Evolutionary conservation across 2,329 filamentous ascomycete genomes (phyloP).

Genomic region (Ophiostoma sp.): DNA sequence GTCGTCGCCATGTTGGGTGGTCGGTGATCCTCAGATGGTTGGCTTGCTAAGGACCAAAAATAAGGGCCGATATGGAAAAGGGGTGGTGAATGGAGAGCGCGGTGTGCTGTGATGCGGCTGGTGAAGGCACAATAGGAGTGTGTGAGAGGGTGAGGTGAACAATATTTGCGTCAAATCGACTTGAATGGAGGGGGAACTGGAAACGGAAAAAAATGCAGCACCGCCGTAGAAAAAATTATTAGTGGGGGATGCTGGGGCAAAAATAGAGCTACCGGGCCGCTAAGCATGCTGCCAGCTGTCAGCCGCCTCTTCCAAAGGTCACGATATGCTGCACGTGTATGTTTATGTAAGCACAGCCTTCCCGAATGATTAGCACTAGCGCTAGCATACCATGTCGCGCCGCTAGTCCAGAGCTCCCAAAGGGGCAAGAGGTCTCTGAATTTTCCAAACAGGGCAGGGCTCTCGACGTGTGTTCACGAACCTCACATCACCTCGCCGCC

Average conservation of each 20-base stretch:
- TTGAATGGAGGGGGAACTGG: slow-evolving; percentile 21
- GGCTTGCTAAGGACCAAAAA: slow-evolving; percentile 8
- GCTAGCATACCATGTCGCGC: slow-evolving; percentile 4
- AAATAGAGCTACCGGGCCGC: slow-evolving; percentile 2
- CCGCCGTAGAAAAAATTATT: slow-evolving; percentile 22
- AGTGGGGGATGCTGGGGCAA: slow-evolving; percentile 23
- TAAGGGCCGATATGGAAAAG: neutral
- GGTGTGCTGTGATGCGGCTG: neutral
- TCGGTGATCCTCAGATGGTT: slow-evolving; percentile 11
- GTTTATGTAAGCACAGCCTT: neutral
- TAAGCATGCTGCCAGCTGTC: slow-evolving; percentile 3
- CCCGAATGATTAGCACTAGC: neutral
- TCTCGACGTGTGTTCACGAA: neutral
- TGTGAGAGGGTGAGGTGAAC: neutral
- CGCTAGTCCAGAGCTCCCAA: slow-evolving; percentile 12
- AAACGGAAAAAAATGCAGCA: slow-evolving; percentile 22
- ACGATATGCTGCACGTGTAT: neutral
- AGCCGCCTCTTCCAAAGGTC: neutral
- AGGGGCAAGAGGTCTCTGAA: slow-evolving; percentile 10
- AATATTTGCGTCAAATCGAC: neutral
- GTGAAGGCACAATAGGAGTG: slow-evolving; percentile 18
- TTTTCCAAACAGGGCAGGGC: slow-evolving; percentile 6
- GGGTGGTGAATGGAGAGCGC: neutral
- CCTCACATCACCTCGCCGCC: neutral
- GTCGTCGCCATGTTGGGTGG: slow-evolving; percentile 59